A percentile compares a stretch with the other conserved stretches of the same genome.
These are phyloP conservation scores for Capronia americana DNA, from an alignment of 2,329 filamentous ascomycete species.

Conservation along the genomic window DNA sequence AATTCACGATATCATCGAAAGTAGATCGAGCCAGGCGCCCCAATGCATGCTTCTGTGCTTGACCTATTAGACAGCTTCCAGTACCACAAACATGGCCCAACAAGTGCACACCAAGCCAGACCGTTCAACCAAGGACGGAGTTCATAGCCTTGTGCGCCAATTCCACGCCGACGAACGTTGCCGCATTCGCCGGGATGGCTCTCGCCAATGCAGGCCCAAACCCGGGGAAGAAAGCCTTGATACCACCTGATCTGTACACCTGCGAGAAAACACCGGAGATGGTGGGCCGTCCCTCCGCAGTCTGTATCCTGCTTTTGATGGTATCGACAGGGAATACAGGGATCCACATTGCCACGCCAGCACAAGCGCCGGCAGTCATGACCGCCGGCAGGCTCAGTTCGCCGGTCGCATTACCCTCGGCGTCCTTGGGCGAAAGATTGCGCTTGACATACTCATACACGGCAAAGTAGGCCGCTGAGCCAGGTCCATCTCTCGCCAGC, in stretches of 20 bases:
- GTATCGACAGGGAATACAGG: slow-evolving; percentile 98
- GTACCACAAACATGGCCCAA: background rate
- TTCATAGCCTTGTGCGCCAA: slow-evolving; percentile 59
- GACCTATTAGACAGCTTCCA: background rate
- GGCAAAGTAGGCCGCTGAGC: slow-evolving; percentile 93
- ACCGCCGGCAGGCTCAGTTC: slow-evolving; percentile 82
- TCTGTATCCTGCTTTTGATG: slow-evolving; percentile 92
- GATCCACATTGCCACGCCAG: slow-evolving; percentile 98
- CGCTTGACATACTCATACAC: slow-evolving; percentile 97
- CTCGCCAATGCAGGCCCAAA: slow-evolving; percentile 90
- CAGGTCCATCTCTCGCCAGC: slow-evolving; percentile 89
- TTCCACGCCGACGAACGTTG: slow-evolving; percentile 73
- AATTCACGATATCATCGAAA: background rate
- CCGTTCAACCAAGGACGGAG: slow-evolving; percentile 50
- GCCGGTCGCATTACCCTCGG: slow-evolving; percentile 73
- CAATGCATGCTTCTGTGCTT: background rate
- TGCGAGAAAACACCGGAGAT: slow-evolving; percentile 79
- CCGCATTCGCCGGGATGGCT: slow-evolving; percentile 94
- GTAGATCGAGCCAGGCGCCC: background rate
- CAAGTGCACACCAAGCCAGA: background rate
- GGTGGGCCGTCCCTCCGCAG: slow-evolving; percentile 81
- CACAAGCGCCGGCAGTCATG: slow-evolving; percentile 83
- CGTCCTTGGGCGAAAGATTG: slow-evolving; percentile 80
- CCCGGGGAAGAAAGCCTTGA: slow-evolving; percentile 95
- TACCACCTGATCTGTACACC: slow-evolving; percentile 81